Evolutionary conservation across 192 early-diverging fungal species (phyloP).

Genomic region (Paraglomus brasilianum): DNA sequence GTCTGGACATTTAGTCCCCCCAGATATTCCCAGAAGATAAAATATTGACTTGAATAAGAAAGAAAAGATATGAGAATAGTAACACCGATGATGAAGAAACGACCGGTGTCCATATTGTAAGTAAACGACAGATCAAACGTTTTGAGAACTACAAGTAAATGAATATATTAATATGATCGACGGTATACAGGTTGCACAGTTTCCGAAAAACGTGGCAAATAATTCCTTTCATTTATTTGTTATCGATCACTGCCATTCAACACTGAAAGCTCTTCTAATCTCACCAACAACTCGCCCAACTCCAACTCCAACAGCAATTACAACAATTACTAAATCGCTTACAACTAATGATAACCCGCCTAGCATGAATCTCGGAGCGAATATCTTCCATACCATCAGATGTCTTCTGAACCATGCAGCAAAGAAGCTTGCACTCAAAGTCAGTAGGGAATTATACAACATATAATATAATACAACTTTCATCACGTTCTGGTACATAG

Average conservation of each 20-base stretch:
- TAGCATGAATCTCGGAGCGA: constrained; percentile 87
- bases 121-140: not conserved
- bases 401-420: constrained; percentile 78
- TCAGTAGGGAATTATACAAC: constrained; percentile 46
- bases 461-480: constrained; percentile 48
- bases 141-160: too few relatives aligned
- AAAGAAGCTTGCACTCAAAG: constrained; percentile 50
- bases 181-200: too few relatives aligned
- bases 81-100: constrained; percentile 54
- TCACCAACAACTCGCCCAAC: constrained; percentile 1
- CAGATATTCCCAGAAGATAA: constrained; percentile 60
- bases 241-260: too few relatives aligned
- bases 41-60: constrained; percentile 59
- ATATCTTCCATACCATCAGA: constrained; percentile 98
- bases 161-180: too few relatives aligned
- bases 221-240: too few relatives aligned
- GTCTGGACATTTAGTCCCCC: constrained; percentile 42
- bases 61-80: constrained; percentile 60
- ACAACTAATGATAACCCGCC: constrained; percentile 36
- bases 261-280: not conserved
- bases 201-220: too few relatives aligned
- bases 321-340: constrained; percentile 35
- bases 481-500: constrained; percentile 42
- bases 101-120: constrained; percentile 18
- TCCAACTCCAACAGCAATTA: constrained; percentile 26